A percentile compares a stretch with the other conserved stretches of the same genome.
Conservation (phyloP, 768 basidiomycete genomes). For the Postia placenta region DNA sequence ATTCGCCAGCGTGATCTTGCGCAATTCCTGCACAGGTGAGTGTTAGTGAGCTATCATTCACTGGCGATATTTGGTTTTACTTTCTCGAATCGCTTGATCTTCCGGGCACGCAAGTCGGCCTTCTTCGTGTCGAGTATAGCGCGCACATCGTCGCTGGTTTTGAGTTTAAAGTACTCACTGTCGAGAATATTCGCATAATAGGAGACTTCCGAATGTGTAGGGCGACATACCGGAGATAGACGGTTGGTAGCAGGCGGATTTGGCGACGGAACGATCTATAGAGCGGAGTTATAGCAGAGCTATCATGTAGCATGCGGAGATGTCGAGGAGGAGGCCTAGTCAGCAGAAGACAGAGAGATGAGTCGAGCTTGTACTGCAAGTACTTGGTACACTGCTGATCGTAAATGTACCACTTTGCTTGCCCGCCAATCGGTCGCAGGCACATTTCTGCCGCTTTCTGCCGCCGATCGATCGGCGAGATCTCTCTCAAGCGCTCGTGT, state of each 20-base stretch:
- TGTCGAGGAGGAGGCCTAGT: too few relatives aligned
- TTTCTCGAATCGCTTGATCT: conserved; percentile 46
- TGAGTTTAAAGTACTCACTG: conserved; percentile 63
- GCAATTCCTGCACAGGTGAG: conserved; percentile 40
- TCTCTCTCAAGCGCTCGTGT: too few relatives aligned
- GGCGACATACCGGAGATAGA: conserved; percentile 37
- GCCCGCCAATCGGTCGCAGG: too few relatives aligned
- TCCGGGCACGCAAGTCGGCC: conserved; percentile 28
- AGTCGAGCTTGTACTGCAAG: too few relatives aligned
- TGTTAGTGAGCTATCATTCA: background rate
- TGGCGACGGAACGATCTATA: conserved; percentile 38
- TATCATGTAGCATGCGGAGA: too few relatives aligned
- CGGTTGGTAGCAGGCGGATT: conserved; percentile 36
- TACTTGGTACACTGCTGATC: too few relatives aligned
- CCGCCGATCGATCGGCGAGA: too few relatives aligned
- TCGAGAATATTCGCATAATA: background rate
- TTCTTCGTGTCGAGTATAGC: conserved; percentile 33
- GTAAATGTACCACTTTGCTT: too few relatives aligned
- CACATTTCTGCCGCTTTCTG: too few relatives aligned
- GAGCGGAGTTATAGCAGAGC: conserved; percentile 20
- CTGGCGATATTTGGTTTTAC: conserved; percentile 28
- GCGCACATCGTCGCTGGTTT: conserved; percentile 52
- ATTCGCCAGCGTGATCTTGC: conserved; percentile 49
- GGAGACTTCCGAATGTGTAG: background rate
- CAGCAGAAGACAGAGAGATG: too few relatives aligned